A percentile compares a stretch with the other conserved stretches of the same genome.
Conservation (phyloP, 768 basidiomycete genomes). For the Amanita rubescens region DNA sequence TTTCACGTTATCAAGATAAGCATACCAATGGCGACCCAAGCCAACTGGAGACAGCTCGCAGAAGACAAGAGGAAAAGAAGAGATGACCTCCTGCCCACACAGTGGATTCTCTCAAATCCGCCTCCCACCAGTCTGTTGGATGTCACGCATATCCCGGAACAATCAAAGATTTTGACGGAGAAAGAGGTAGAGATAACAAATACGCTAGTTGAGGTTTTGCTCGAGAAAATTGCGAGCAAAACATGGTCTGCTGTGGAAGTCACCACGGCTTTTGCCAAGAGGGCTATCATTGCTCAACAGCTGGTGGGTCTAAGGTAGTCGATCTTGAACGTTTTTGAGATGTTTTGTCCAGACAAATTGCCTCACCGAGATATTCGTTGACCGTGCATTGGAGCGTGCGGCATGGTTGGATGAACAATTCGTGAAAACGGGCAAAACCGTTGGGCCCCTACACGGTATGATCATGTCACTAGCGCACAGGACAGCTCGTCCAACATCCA, state of each 20-base stretch:
- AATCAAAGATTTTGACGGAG: slow-evolving; percentile 48
- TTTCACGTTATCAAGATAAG: background rate
- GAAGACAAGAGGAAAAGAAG: slow-evolving; percentile 49
- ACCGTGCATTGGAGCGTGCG: slow-evolving; percentile 59
- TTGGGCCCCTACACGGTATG: slow-evolving; percentile 67
- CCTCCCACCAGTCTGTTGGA: slow-evolving; percentile 42
- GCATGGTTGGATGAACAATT: slow-evolving; percentile 58
- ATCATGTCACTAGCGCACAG: background rate
- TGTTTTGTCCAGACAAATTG: slow-evolving; percentile 55
- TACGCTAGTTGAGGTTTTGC: slow-evolving; percentile 33
- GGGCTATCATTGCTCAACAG: slow-evolving; percentile 76
- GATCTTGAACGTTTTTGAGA: background rate
- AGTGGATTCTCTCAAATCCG: slow-evolving; percentile 47
- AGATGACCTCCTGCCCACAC: slow-evolving; percentile 48
- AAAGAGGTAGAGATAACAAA: slow-evolving; percentile 45
- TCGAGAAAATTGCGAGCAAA: slow-evolving; percentile 44
- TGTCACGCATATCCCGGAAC: slow-evolving; percentile 47
- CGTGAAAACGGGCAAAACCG: slow-evolving; percentile 49
- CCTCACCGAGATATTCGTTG: slow-evolving; percentile 77
- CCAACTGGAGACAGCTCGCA: slow-evolving; percentile 44
- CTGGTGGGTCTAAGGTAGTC: slow-evolving; percentile 35
- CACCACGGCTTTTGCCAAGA: slow-evolving; percentile 69
- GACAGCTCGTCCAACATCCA: background rate
- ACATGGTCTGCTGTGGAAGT: slow-evolving; percentile 62
- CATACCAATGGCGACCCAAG: slow-evolving; percentile 19